Conservation (phyloP, 148 eudicot genomes). For the Persicaria tinctoria region DNA sequence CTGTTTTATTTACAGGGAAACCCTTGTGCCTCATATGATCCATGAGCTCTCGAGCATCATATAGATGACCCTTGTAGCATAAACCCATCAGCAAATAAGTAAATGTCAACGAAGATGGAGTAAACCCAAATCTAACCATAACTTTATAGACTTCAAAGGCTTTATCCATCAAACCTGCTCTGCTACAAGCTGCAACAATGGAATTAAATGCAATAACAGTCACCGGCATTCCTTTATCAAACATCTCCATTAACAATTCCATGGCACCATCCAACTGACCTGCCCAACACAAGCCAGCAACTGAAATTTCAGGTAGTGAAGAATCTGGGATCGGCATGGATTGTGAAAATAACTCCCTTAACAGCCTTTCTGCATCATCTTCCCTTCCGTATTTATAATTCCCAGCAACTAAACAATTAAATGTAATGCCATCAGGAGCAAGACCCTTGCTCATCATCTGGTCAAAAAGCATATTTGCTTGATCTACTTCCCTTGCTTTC, state of each 20-base stretch:
- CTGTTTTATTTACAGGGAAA: constrained; percentile 59
- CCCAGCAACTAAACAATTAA: constrained; percentile 68
- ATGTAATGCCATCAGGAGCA: constrained; percentile 74
- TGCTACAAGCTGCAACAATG: constrained; percentile 68
- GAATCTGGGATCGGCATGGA: constrained; percentile 44
- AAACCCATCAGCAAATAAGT: constrained; percentile 69
- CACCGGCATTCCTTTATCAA: constrained; percentile 59
- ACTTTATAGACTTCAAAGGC: constrained; percentile 57
- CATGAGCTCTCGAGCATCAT: constrained; percentile 62
- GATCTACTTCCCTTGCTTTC: constrained; percentile 57
- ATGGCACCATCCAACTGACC: constrained; percentile 64
- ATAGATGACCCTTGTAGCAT: constrained; percentile 47
- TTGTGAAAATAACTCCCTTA: constrained; percentile 41
- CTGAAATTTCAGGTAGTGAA: constrained; percentile 51
- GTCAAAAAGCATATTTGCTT: constrained; percentile 55
- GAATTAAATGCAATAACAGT: constrained; percentile 76
- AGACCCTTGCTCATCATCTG: constrained; percentile 58
- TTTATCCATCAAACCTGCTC: constrained; percentile 45
- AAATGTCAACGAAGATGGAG: constrained; percentile 70
- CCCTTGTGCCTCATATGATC: constrained; percentile 50
- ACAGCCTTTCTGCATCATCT: constrained; percentile 47
- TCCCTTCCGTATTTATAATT: constrained; percentile 62
- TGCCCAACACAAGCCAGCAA: constrained; percentile 77
- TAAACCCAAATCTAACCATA: constrained; percentile 55
- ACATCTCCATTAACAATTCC: constrained; percentile 39